phyloP scores from a whole-genome alignment of 2,329 filamentous ascomycete genomes.

The Onygenales sp. region DNA sequence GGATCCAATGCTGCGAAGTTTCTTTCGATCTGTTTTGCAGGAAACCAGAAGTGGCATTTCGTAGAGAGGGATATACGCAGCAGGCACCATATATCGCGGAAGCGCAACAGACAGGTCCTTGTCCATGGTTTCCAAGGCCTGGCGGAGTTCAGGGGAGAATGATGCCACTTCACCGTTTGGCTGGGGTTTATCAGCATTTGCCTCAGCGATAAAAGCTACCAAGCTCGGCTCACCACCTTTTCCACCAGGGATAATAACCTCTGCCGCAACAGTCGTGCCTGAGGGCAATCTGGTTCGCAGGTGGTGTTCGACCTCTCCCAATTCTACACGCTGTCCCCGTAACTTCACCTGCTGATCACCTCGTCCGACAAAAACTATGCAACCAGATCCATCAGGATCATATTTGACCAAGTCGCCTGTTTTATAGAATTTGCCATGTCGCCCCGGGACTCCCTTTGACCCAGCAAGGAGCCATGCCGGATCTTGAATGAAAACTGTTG shows the following conservation, averaged over 20 bases:
- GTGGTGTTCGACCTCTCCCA: conserved; percentile 25
- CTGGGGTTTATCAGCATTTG: conserved; percentile 21
- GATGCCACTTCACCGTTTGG: conserved; percentile 22
- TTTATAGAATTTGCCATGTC: conserved; percentile 21
- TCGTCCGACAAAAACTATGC: conserved; percentile 22
- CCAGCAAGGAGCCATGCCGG: conserved; percentile 21
- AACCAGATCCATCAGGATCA: conserved; percentile 21
- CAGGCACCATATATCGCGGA: conserved; percentile 31
- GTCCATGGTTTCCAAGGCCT: conserved; percentile 25
- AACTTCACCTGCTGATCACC: conserved; percentile 27
- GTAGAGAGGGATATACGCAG: conserved; percentile 29
- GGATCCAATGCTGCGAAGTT: conserved; percentile 20
- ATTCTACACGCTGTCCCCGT: conserved; percentile 26
- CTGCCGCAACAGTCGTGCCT: conserved; percentile 37
- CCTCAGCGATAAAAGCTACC: conserved; percentile 35
- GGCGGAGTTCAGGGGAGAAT: conserved; percentile 18
- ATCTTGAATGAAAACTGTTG: conserved; percentile 43
- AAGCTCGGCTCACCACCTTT: conserved; percentile 34
- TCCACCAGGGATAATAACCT: conserved; percentile 40
- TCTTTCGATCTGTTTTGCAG: conserved; percentile 26
- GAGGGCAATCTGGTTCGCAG: conserved; percentile 25
- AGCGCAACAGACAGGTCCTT: conserved; percentile 27
- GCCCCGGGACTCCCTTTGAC: neutral
- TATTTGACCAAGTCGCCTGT: conserved; percentile 27
- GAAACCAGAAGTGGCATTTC: conserved; percentile 27